Base-by-base conservation (phyloP, 257 asterid genomes). In the Capsicum baccatum region DNA sequence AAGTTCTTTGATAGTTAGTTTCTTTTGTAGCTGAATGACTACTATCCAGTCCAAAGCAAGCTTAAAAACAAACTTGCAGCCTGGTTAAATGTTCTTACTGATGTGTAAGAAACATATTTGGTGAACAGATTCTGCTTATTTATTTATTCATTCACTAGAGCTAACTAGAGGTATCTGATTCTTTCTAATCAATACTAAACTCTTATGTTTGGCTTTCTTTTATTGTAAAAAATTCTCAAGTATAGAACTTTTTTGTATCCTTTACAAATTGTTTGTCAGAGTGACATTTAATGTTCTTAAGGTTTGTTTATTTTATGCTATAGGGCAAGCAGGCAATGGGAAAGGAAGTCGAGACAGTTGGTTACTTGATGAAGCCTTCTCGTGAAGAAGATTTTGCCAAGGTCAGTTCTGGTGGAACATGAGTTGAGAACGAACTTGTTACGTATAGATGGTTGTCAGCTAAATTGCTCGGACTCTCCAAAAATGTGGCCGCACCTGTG, bases 331-430 rank as follows among this genome's bases (percentile, higher is more conserved):
- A 97, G 99, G 94, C 93, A 73, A 79, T 83, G 79, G 91, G 88
- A 85, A 88, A 84, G 79, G 93, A 91, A 79, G 85, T 83, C 91
- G 84, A 89, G 88, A 84, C 83, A 42, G 94, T 97, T 84, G 99
- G 97, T 79, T 97, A 94, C 81, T 92, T 89, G 81, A 97, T 97
- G 99, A 97, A 97, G 90, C 93, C 94, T 90, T 97, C 99, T 74
- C 98, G 99, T 56, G 98, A 91, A 92, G 94, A 92, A 91, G 99
- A 97, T 89, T 97, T 97, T 91, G 94, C 94, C 50, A 95, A 97
- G 97, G 98, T 94, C 85, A 82, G 84, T 79, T 47, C 63, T 54
- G 19, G 33, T 15, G 79, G 55, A 82, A 82, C 48, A 35, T 33
- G 6, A 33, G 68, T 67, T 82, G 60, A 59, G 47, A 62, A 21